Conservation (phyloP, 1,284 basidiomycete species). For the Limonomyces culmigenus region DNA sequence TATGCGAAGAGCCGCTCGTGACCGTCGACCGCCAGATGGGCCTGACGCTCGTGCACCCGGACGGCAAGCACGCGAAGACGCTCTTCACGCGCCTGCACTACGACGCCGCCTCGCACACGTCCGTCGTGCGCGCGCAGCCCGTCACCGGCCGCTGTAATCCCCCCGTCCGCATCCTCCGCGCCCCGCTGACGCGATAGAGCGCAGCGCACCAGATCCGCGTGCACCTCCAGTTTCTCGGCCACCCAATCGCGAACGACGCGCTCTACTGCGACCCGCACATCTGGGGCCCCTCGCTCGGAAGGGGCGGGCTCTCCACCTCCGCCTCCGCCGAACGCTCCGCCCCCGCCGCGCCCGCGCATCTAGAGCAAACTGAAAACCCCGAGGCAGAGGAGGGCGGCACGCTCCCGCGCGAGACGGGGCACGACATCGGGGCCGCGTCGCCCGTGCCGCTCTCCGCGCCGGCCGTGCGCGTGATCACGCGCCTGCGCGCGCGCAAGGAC, state of each 20-base stretch:
- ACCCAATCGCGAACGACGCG: constrained; percentile 88
- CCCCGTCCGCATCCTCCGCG: no score
- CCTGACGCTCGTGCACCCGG: constrained; percentile 84
- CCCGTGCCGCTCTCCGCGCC: constrained; percentile 75
- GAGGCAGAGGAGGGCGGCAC: constrained; percentile 17
- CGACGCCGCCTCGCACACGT: constrained; percentile 69
- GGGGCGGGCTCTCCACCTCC: constrained; percentile 65
- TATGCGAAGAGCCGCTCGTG: constrained; percentile 78
- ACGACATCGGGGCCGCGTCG: constrained; percentile 80
- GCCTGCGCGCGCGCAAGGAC: constrained; percentile 64
- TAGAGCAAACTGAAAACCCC: constrained; percentile 11
- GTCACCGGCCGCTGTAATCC: no score
- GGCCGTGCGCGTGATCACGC: constrained; percentile 71
- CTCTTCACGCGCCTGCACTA: constrained; percentile 81
- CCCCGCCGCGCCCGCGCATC: constrained; percentile 44
- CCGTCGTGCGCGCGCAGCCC: constrained; percentile 40
- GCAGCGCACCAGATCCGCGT: constrained; percentile 95
- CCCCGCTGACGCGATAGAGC: no score
- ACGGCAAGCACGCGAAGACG: constrained; percentile 87
- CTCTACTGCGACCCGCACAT: constrained; percentile 68
- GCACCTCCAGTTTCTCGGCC: constrained; percentile 88
- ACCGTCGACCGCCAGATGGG: constrained; percentile 95
- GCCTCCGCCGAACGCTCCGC: constrained; percentile 48
- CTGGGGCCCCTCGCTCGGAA: constrained; percentile 69
- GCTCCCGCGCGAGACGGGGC: constrained; percentile 66